Evolutionary conservation across 805 yeast species (phyloP), one percentile per base, ranked within the genome.

Genomic region (Metschnikowia continentalis): DNA sequence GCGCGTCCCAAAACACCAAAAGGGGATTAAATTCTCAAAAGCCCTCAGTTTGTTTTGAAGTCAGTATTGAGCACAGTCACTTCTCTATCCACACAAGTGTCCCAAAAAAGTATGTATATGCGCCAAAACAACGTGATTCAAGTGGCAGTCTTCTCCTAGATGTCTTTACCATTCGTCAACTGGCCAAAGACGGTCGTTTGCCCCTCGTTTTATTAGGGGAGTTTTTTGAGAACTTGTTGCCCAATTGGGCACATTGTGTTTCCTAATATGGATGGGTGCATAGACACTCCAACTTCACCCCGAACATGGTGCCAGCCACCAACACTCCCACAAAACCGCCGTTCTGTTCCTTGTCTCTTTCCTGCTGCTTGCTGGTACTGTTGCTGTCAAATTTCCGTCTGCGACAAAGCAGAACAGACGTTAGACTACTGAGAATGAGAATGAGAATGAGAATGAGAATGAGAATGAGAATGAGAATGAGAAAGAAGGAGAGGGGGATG

Each of bases 241-340:
- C 60, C 54, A 53, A 58, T 58, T 52, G 59, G 61, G 61, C 50
- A 53, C 55, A 53, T 48, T 57, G 57, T 47, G 50, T 51, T 58
- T 55, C 61, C 61, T 56, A 58, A 46, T 47, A 54, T 51, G 61
- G 61, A 58, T 40, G 56, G 49, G 55, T 35, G 47, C 47, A 42
- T 42, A 17, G 43, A 40, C 22, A 40, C 32, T 30, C 33, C 11
- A 14, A 15, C 22, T 26, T 15, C 17, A 39, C n/a, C 35, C 22
- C 23, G 22, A 17, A 15, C 17, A n/a, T 30, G 7, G 5, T n/a
- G 43, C 3, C 43, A 13, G 3, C 26, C 15, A 15, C n/a, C 20
- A 26, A n/a, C 17, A 30, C 35, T 15, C 26, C 6, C 15, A 10
- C 30, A n/a, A 10, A 15, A 33, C 3, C 5, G 8, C 5, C 20